These are phyloP conservation scores for Volvox africanus DNA, from an alignment of 139 green algal species.

Conservation along the genomic window DNA sequence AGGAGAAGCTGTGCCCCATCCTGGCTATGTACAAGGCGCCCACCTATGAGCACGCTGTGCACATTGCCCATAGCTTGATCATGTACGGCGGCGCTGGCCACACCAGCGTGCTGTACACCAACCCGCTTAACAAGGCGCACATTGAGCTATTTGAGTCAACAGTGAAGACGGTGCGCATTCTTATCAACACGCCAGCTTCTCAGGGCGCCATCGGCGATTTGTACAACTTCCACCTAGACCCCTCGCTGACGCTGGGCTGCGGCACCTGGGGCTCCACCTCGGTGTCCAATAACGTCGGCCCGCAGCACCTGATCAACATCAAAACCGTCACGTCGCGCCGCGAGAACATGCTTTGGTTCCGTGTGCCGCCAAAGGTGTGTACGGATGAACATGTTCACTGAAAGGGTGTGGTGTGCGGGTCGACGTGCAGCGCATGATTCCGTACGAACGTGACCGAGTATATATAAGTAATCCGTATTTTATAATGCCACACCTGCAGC, in stretches of 20 bases:
- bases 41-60: constrained; percentile 61
- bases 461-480: no score
- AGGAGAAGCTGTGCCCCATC: constrained; percentile 83
- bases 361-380: constrained; percentile 72
- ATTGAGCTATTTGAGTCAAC: constrained; percentile 58
- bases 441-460: no score
- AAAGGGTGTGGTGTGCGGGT: no score
- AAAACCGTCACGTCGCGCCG: constrained; percentile 73
- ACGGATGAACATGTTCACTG: neutral
- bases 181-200: constrained; percentile 77
- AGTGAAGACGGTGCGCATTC: constrained; percentile 77
- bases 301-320: constrained; percentile 78
- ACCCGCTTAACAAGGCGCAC: constrained; percentile 67
- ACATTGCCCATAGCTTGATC: constrained; percentile 66
- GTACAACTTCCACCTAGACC: constrained; percentile 84
- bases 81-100: constrained; percentile 70
- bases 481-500: no score
- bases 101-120: constrained; percentile 76
- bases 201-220: constrained; percentile 71
- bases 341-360: constrained; percentile 85
- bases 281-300: constrained; percentile 79
- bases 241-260: constrained; percentile 81
- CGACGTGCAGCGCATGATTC: no score
- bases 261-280: constrained; percentile 75
- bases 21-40: constrained; percentile 64